phyloP scores from a whole-genome alignment of 257 asterid genomes.

The Ligustrum vulgare region DNA sequence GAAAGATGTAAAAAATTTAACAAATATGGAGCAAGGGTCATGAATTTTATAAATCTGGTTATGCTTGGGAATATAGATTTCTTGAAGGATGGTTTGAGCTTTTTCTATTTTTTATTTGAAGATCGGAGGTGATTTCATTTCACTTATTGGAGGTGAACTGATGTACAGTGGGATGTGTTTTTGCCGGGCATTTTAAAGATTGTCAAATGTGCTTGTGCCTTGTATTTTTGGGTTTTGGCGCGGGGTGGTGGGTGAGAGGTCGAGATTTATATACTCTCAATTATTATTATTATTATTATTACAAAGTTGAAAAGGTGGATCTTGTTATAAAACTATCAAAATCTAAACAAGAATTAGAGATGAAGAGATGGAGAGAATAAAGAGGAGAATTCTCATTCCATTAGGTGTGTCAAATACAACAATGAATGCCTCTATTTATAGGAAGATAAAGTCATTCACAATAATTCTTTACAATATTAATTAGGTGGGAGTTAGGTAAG shows the following conservation, averaged over 20 bases:
- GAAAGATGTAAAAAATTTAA: constrained; percentile 1
- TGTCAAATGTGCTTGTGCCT: constrained; percentile 15
- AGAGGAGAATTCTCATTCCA: no score
- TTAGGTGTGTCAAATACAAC: no score
- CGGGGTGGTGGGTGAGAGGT: not conserved
- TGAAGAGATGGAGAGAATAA: no score
- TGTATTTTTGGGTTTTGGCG: not conserved
- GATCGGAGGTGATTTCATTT: constrained; percentile 14
- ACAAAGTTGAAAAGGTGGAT: not conserved
- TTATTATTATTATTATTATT: no score
- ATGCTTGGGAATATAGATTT: not conserved
- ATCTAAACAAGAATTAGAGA: no score
- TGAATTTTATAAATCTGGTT: constrained; percentile 16
- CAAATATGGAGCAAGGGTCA: constrained; percentile 6
- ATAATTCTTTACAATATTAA: no score
- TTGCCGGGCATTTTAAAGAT: constrained; percentile 28
- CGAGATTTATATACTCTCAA: not conserved
- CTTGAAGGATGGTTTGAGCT: not conserved
- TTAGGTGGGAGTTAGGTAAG: no score
- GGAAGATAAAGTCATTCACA: no score
- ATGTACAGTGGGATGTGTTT: constrained; percentile 13
- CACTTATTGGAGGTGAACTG: not conserved
- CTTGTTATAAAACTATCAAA: no score
- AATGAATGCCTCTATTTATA: no score
- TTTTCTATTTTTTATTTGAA: not conserved